phyloP scores from a whole-genome alignment of 1,284 basidiomycete species.

The Rhizopogon parksii region DNA sequence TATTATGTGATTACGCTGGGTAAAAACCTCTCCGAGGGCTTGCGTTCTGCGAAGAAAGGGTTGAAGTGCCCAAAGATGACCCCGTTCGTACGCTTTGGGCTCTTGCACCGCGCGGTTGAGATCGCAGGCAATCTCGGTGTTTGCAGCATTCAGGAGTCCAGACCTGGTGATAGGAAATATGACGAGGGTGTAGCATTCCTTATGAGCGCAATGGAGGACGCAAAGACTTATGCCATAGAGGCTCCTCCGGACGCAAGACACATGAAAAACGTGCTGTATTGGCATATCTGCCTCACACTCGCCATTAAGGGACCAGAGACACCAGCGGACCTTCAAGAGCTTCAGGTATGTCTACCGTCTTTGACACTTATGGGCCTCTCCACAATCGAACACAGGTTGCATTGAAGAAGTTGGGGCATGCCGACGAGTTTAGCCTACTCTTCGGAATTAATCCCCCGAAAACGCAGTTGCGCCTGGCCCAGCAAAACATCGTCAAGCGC shows the following conservation, averaged over 20 bases:
- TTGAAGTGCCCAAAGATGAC: slow-evolving; percentile 42
- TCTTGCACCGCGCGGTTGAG: slow-evolving; percentile 53
- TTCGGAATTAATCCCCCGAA: slow-evolving; percentile 39
- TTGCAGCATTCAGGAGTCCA: slow-evolving; percentile 38
- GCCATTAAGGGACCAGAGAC: slow-evolving; percentile 43
- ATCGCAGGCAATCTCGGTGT: slow-evolving; percentile 52
- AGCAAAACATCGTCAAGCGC: slow-evolving; percentile 38
- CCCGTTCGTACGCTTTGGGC: slow-evolving; percentile 42
- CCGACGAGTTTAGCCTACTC: slow-evolving; percentile 42
- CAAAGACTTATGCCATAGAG: slow-evolving; percentile 44
- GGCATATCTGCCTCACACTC: slow-evolving; percentile 50
- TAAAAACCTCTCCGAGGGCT: slow-evolving; percentile 29
- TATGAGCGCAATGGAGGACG: slow-evolving; percentile 48
- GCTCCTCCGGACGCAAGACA: slow-evolving; percentile 57
- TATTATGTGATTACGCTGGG: slow-evolving; percentile 48
- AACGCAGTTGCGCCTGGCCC: slow-evolving; percentile 43
- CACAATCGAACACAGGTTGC: slow-evolving; percentile 28
- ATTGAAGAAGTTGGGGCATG: slow-evolving; percentile 37
- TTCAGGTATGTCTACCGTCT: slow-evolving; percentile 34
- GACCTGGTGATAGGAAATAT: slow-evolving; percentile 37
- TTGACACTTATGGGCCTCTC: neutral
- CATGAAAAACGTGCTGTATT: slow-evolving; percentile 49
- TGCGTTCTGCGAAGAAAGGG: slow-evolving; percentile 46
- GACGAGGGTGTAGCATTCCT: slow-evolving; percentile 55
- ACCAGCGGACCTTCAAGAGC: slow-evolving; percentile 39